A percentile compares a stretch with the other conserved stretches of the same genome.
phyloP scores from a whole-genome alignment of 805 yeast species.

The Metschnikowia similis region DNA sequence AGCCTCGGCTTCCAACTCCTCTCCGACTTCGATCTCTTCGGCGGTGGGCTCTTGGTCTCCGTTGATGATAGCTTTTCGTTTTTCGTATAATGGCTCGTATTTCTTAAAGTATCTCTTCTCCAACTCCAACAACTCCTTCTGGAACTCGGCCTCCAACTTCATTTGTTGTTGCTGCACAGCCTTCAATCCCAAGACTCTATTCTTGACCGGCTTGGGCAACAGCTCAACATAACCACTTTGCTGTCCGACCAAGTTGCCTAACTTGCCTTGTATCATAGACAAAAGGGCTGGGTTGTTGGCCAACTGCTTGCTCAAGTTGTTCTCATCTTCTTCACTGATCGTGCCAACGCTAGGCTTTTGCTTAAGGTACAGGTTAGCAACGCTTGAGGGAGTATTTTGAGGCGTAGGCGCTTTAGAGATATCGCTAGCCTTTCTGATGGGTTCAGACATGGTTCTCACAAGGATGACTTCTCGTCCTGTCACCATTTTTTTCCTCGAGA shows the following conservation, averaged over 20 bases:
- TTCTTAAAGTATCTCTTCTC: constrained; percentile 73
- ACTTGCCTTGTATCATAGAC: constrained; percentile 84
- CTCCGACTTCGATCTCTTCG: constrained; percentile 77
- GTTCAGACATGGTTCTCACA: constrained; percentile 63
- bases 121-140: constrained; percentile 77
- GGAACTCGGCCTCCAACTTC: constrained; percentile 85
- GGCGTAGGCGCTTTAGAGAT: constrained; percentile 95
- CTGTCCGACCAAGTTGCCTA: constrained; percentile 78
- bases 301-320: constrained; percentile 42
- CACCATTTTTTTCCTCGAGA: constrained; percentile 6
- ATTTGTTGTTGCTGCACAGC: constrained; percentile 75
- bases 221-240: constrained; percentile 81
- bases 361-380: constrained; percentile 67
- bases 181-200: constrained; percentile 78
- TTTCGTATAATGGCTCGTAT: constrained; percentile 72
- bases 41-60: constrained; percentile 76
- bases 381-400: constrained; percentile 94
- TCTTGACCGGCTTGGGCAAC: constrained; percentile 68
- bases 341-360: constrained; percentile 56
- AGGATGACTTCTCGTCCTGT: neutral
- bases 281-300: constrained; percentile 78
- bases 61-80: constrained; percentile 64
- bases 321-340: constrained; percentile 52
- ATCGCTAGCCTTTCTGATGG: constrained; percentile 74
- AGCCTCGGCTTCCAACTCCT: constrained; percentile 57